A percentile compares a stretch with the other conserved stretches of the same genome.
phyloP scores from a whole-genome alignment of 1,284 basidiomycete species.

The Termitomyces sp. region DNA sequence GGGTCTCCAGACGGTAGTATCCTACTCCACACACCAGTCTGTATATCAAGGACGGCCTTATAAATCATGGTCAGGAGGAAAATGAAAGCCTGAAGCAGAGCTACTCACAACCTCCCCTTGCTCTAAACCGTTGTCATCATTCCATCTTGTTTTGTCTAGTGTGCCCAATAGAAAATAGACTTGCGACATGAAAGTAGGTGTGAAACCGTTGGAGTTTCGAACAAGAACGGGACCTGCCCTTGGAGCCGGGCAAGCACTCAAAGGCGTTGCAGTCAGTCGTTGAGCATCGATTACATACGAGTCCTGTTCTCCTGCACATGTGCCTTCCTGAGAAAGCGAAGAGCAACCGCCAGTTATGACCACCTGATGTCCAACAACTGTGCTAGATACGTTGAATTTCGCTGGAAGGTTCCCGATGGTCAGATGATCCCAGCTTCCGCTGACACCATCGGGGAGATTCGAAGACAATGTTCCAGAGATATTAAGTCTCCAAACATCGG shows the following conservation, averaged over 20 bases:
- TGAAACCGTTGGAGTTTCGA: constrained; percentile 54
- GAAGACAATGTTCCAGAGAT: constrained; percentile 66
- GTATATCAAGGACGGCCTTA: constrained; percentile 58
- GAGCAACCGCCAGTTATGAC: constrained; percentile 61
- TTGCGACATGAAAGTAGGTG: constrained; percentile 55
- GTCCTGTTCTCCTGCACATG: constrained; percentile 48
- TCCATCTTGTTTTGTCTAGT: constrained; percentile 58
- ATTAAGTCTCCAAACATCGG: constrained; percentile 64
- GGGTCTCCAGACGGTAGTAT: constrained; percentile 72
- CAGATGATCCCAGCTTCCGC: constrained; percentile 57
- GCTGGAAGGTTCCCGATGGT: constrained; percentile 35
- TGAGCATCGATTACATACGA: constrained; percentile 51
- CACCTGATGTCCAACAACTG: constrained; percentile 48
- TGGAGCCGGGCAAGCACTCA: constrained; percentile 61
- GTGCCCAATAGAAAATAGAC: constrained; percentile 65
- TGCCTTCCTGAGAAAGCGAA: constrained; percentile 32
- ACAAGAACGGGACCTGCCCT: constrained; percentile 56
- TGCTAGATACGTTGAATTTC: constrained; percentile 46
- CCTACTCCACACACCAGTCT: constrained; percentile 66
- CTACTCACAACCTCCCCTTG: constrained; percentile 66
- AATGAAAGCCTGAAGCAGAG: too few relatives aligned
- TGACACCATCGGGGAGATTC: constrained; percentile 47
- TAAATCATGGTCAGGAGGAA: constrained; percentile 2
- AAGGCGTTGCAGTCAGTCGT: constrained; percentile 31
- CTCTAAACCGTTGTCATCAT: constrained; percentile 53